These are phyloP conservation scores for Aspergillus arachidicola DNA, from an alignment of 2,329 filamentous ascomycete genomes.

Conservation along the genomic window DNA sequence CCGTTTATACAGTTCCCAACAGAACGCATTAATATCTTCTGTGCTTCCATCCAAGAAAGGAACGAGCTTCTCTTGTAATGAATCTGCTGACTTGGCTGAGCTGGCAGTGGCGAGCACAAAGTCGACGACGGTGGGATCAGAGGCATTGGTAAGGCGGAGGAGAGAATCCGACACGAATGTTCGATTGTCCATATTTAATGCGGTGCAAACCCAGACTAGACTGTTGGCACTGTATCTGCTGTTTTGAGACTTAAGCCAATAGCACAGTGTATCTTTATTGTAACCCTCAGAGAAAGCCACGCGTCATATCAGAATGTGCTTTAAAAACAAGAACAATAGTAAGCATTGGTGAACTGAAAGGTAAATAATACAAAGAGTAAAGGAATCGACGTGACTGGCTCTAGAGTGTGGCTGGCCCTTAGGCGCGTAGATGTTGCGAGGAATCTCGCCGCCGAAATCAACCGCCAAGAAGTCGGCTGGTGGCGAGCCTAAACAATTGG, in stretches of 20 bases:
- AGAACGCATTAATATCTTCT: conserved; percentile 51
- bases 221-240: neutral
- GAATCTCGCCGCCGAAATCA: conserved; percentile 14
- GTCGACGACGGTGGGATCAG: conserved; percentile 59
- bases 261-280: neutral
- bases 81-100: conserved; percentile 50
- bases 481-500: conserved; percentile 1
- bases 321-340: too few species aligned
- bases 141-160: conserved; percentile 57
- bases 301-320: neutral
- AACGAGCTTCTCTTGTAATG: conserved; percentile 55
- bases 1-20: conserved; percentile 48
- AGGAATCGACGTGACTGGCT: neutral
- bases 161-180: conserved; percentile 54
- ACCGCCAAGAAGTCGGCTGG: conserved; percentile 15
- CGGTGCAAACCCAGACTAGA: neutral
- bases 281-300: neutral
- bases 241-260: too few species aligned
- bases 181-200: conserved; percentile 39
- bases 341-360: too few species aligned
- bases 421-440: conserved; percentile 2
- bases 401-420: neutral
- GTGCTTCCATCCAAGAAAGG: conserved; percentile 55
- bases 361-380: neutral
- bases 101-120: conserved; percentile 59